Conservation (phyloP, 2,329 filamentous ascomycete genomes). For the Colletotrichum sp. region DNA sequence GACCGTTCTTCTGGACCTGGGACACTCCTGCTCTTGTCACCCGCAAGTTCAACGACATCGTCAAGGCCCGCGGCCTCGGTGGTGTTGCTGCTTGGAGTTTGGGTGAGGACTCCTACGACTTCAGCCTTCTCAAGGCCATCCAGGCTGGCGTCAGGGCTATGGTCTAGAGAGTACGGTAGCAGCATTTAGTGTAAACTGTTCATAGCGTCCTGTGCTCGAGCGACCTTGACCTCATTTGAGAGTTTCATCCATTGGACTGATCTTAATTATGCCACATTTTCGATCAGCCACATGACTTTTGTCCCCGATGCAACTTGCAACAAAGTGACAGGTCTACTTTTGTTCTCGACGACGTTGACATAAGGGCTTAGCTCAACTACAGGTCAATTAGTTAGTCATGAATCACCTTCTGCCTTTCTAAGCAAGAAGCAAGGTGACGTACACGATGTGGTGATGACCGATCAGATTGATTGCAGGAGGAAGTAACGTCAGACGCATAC, state of each 20-base stretch:
- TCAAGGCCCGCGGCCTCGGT: slow-evolving; percentile 45
- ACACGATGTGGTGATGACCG: neutral
- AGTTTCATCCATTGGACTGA: neutral
- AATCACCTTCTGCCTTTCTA: neutral
- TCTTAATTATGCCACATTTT: neutral
- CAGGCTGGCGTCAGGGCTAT: slow-evolving; percentile 29
- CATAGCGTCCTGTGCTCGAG: neutral
- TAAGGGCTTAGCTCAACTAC: neutral
- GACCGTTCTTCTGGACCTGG: slow-evolving; percentile 59
- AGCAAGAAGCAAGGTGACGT: neutral
- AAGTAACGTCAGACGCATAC: neutral
- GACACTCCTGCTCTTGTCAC: slow-evolving; percentile 54
- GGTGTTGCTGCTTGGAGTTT: slow-evolving; percentile 61
- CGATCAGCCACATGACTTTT: neutral
- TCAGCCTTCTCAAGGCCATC: slow-evolving; percentile 48
- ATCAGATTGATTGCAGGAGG: neutral
- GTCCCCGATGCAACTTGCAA: neutral
- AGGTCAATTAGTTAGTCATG: neutral
- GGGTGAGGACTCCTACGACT: slow-evolving; percentile 51
- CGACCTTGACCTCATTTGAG: neutral
- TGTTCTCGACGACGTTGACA: neutral
- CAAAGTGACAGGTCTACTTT: neutral
- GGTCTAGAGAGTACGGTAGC: neutral
- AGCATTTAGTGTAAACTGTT: neutral
- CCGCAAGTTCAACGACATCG: slow-evolving; percentile 51